These are phyloP conservation scores for Aphanocladium album DNA, from an alignment of 2,329 filamentous ascomycete genomes.

Conservation along the genomic window DNA sequence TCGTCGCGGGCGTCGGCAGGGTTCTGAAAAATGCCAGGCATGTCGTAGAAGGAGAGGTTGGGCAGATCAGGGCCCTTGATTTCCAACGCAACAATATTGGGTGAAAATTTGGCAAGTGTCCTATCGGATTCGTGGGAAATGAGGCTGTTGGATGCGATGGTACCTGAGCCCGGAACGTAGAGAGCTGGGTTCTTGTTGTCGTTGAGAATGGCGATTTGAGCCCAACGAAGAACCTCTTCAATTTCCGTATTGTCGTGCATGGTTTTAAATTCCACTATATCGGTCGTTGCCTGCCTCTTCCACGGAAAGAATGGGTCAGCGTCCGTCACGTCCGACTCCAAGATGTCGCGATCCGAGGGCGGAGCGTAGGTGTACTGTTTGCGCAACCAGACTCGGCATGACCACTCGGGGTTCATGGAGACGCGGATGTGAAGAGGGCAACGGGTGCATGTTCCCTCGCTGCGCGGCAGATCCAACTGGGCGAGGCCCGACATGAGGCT, in stretches of 20 bases:
- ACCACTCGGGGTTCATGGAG: constrained; percentile 55
- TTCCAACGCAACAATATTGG: constrained; percentile 73
- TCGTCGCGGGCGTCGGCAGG: constrained; percentile 58
- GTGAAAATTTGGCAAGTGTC: constrained; percentile 66
- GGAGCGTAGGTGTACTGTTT: constrained; percentile 57
- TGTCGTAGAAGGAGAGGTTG: constrained; percentile 75
- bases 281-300: constrained; percentile 42
- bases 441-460: constrained; percentile 68
- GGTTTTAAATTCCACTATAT: constrained; percentile 56
- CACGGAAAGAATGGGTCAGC: constrained; percentile 61
- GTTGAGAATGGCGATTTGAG: constrained; percentile 73
- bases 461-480: constrained; percentile 67
- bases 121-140: constrained; percentile 33
- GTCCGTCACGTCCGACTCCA: constrained; percentile 42
- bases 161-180: constrained; percentile 49
- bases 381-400: constrained; percentile 61
- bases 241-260: constrained; percentile 59
- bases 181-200: constrained; percentile 48
- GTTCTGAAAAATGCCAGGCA: constrained; percentile 76
- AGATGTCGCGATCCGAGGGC: constrained; percentile 33
- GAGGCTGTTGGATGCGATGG: constrained; percentile 32
- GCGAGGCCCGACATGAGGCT: constrained; percentile 60
- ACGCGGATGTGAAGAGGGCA: constrained; percentile 79
- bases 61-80: constrained; percentile 68
- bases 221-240: constrained; percentile 63